phyloP scores from a whole-genome alignment of 2,329 filamentous ascomycete genomes.

The Diaporthe longicolla region DNA sequence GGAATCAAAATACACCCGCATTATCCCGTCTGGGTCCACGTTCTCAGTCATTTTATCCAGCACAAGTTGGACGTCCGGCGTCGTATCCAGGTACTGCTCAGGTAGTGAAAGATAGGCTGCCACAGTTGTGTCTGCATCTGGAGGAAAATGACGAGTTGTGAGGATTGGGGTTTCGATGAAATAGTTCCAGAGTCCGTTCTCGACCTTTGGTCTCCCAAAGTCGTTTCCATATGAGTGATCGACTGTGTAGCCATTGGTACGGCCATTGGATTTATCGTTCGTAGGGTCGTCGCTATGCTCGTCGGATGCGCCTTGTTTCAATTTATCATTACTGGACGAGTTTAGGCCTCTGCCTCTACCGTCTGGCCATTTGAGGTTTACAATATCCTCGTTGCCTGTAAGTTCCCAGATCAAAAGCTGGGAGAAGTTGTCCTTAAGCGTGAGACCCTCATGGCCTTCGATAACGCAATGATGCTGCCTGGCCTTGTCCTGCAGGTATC shows the following conservation, averaged over 20 bases:
- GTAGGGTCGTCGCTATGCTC: not conserved
- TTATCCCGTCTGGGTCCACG: not conserved
- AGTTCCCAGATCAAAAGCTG: slow-evolving; percentile 15
- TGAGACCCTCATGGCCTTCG: not conserved
- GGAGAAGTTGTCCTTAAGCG: not conserved
- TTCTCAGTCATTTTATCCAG: not conserved
- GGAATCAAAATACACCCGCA: not conserved
- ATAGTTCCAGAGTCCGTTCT: slow-evolving; percentile 3
- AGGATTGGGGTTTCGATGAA: not conserved
- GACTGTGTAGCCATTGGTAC: not conserved
- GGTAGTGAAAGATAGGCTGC: not conserved
- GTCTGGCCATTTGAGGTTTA: slow-evolving; percentile 11
- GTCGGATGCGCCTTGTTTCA: not conserved
- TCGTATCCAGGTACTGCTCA: not conserved
- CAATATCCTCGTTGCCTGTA: not conserved
- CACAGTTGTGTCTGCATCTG: slow-evolving; percentile 8
- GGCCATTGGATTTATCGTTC: not conserved
- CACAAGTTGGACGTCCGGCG: not conserved
- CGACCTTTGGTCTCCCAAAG: not conserved
- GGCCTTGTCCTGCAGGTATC: not conserved
- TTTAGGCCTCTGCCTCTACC: not conserved
- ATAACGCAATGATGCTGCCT: not conserved
- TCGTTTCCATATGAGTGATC: not conserved
- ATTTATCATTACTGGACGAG: not conserved
- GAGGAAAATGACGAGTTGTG: not conserved